phyloP scores from a whole-genome alignment of 306 rosid genomes.

The Trifolium fragiferum region DNA sequence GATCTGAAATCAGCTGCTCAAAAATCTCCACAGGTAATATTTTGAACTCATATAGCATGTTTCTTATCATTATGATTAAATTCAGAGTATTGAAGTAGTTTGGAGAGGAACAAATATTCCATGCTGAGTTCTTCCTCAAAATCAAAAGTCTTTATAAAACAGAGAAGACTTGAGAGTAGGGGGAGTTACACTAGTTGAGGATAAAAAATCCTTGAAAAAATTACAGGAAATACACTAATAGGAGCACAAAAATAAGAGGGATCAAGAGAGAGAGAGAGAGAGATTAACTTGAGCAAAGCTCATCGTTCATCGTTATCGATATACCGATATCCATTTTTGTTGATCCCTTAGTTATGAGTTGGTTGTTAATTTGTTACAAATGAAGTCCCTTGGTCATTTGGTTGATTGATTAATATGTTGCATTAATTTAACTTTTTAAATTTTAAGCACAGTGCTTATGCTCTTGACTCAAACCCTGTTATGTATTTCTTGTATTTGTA shows the following conservation, averaged over 20 bases:
- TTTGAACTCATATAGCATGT: slow-evolving; percentile 29
- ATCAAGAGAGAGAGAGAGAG: not conserved
- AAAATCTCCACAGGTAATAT: slow-evolving; percentile 79
- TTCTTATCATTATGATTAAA: slow-evolving; percentile 32
- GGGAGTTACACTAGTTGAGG: slow-evolving; percentile 14
- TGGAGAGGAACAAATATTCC: slow-evolving; percentile 12
- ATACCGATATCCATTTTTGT: not conserved
- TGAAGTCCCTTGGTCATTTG: not conserved
- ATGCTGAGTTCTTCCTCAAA: slow-evolving; percentile 31
- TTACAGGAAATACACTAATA: too few species aligned
- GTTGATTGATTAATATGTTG: not conserved
- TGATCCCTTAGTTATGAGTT: not conserved
- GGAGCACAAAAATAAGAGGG: not conserved
- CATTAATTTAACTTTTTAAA: not conserved
- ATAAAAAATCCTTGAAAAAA: slow-evolving; percentile 1
- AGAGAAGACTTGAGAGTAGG: slow-evolving; percentile 3
- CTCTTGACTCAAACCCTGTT: slow-evolving; percentile 8
- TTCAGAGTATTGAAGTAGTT: not conserved
- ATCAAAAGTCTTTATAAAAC: slow-evolving; percentile 29
- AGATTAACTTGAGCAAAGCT: not conserved
- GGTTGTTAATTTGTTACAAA: not conserved
- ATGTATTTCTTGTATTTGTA: not conserved
- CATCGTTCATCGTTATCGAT: not conserved
- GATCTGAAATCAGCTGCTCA: slow-evolving; percentile 94
- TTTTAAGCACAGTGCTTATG: not conserved